Evolutionary conservation across 129 eudicot genomes (phyloP).

Genomic region (Flaveria linearis): DNA sequence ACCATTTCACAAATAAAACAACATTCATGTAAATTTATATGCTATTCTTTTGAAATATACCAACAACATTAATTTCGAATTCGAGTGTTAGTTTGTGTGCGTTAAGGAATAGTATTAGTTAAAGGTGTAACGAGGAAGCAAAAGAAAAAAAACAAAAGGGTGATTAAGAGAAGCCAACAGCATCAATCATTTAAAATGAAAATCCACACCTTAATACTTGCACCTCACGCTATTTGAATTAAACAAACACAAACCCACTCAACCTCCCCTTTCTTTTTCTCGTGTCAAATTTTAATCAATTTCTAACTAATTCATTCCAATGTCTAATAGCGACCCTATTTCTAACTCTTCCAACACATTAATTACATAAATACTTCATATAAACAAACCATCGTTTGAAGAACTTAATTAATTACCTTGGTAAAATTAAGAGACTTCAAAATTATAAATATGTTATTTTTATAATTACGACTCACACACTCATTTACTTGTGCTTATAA

Average conservation of each 20-base stretch:
- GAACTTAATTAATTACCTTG: not conserved
- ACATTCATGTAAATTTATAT: not conserved
- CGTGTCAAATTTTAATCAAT: slow-evolving; percentile 32
- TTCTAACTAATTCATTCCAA: slow-evolving; percentile 31
- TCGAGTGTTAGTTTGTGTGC: not conserved
- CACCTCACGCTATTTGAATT: slow-evolving; percentile 37
- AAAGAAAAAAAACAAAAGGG: slow-evolving; percentile 22
- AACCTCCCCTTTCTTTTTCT: slow-evolving; percentile 32
- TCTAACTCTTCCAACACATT: slow-evolving; percentile 20
- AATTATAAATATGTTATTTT: too few relatives aligned
- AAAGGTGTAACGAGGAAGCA: slow-evolving; percentile 68
- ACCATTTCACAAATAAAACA: not conserved
- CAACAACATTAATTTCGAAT: not conserved
- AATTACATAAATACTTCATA: not conserved
- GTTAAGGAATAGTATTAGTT: slow-evolving; percentile 41
- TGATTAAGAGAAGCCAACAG: slow-evolving; percentile 46
- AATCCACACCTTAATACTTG: slow-evolving; percentile 34
- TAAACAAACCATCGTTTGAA: not conserved
- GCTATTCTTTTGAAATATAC: not conserved
- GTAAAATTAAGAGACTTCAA: not conserved
- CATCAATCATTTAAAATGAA: slow-evolving; percentile 36
- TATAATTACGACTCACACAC: too few relatives aligned
- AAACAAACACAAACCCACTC: slow-evolving; percentile 31
- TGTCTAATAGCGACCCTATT: slow-evolving; percentile 34
- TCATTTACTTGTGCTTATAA: not conserved